phyloP scores from a whole-genome alignment of 2,329 filamentous ascomycete genomes.

The Diaporthe destruens region DNA sequence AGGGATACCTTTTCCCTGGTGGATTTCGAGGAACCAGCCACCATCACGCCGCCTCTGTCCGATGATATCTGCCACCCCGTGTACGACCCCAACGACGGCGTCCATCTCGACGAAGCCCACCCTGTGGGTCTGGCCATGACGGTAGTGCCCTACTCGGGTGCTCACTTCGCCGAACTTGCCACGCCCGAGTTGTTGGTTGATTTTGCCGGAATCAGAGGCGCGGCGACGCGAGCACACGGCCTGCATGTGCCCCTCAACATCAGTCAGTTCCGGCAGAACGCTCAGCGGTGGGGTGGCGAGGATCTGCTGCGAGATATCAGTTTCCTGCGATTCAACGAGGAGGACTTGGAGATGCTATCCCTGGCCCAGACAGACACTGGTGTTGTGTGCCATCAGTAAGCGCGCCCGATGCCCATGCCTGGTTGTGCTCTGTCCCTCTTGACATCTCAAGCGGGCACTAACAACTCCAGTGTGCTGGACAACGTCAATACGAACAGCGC shows the following conservation, averaged over 20 bases:
- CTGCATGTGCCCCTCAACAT: conserved; percentile 22
- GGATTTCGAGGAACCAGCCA: not conserved
- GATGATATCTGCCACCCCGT: not conserved
- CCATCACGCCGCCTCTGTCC: not conserved
- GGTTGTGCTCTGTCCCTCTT: not conserved
- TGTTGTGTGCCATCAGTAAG: conserved; percentile 47
- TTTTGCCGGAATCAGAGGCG: not conserved
- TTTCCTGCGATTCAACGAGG: conserved; percentile 63
- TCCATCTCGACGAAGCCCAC: not conserved
- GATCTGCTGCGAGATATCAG: conserved; percentile 36
- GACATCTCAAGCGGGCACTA: not conserved
- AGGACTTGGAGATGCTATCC: conserved; percentile 61
- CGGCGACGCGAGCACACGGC: conserved; percentile 15
- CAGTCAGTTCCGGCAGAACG: conserved; percentile 27
- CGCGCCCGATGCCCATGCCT: not conserved
- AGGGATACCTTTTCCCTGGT: not conserved
- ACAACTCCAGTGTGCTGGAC: conserved; percentile 48
- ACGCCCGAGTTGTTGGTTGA: not conserved
- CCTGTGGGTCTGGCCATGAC: conserved; percentile 33
- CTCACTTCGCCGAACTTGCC: conserved; percentile 24
- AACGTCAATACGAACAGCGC: conserved; percentile 44
- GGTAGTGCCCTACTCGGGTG: conserved; percentile 32
- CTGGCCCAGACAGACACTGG: conserved; percentile 46
- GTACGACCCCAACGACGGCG: conserved; percentile 10
- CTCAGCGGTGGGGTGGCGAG: not conserved